These are phyloP conservation scores for Skeletonema menzelii DNA, from an alignment of 108 stramenopile species.

Conservation along the genomic window DNA sequence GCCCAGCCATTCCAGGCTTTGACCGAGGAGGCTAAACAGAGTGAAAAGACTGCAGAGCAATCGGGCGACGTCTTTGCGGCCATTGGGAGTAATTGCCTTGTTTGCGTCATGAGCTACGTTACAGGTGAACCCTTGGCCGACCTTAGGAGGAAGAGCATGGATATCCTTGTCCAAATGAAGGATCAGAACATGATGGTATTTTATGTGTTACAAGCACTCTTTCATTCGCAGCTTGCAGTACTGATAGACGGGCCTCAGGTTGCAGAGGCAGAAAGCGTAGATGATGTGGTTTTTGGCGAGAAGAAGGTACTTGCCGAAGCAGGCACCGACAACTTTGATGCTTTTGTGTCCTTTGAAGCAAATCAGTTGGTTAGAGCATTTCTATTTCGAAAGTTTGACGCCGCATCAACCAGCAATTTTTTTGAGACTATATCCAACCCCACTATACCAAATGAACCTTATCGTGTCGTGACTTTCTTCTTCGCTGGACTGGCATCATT, in stretches of 20 bases:
- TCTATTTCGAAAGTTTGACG: background rate
- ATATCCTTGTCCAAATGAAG: slow-evolving; percentile 5
- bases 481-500: background rate
- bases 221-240: slow-evolving; percentile 1
- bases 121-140: slow-evolving; percentile 3
- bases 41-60: slow-evolving; percentile 6
- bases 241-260: background rate
- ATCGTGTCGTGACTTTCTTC: background rate
- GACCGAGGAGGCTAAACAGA: slow-evolving; percentile 1
- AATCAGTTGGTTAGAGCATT: background rate
- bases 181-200: slow-evolving; percentile 5
- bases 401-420: background rate
- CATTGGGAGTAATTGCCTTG: background rate
- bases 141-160: background rate
- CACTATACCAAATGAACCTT: background rate
- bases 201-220: background rate
- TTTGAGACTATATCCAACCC: background rate
- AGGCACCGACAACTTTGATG: background rate
- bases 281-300: background rate
- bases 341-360: background rate
- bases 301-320: background rate
- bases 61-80: slow-evolving; percentile 7
- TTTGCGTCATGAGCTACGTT: slow-evolving; percentile 2
- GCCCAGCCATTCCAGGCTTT: slow-evolving; percentile 15
- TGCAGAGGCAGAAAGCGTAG: background rate